Evolutionary conservation across 2,329 filamentous ascomycete genomes (phyloP), one percentile per base, ranked within the genome.

Genomic region (Venturia oleaginea): DNA sequence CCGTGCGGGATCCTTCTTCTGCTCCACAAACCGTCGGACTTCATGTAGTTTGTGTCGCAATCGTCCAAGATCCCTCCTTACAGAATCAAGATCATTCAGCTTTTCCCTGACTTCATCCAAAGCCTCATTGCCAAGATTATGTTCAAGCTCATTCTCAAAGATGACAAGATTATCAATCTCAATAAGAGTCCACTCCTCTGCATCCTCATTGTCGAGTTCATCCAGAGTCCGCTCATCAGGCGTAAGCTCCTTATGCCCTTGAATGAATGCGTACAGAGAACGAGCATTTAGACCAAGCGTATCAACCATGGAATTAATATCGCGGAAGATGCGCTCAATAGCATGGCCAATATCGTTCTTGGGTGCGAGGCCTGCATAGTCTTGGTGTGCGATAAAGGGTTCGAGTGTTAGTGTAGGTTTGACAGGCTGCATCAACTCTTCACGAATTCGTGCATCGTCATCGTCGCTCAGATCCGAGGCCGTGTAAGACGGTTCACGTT

Each of bases 261-360:
- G 81, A 54, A 92, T 75, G 70, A 83, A 87, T 0, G 81, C 78
- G 24, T 80, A 75, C 51, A 88, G 70, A 8, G 82, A 86, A 19
- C 93, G 84, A 6, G 90, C 86, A 72, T 97, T 97, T 61, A 97
- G 83, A 11, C 93, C 93, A 48, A 97, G 79, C 0, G 90, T 93
- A 70, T 97, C 91, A 54, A 99, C 87, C 94, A 97, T 99, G 15
- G 90, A 90, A 74, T 94, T 93, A 72, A 93, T 90, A 70, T 93
- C 90, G 55, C 88, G 84, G 73, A 90, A 94, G 62, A 82, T 71
- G 62, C 76, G 76, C 69, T 83, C 79, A 64, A 83, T 79, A 68
- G 81, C 75, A 32, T 76, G 79, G 34, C 77, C 73, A 55, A 74
- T 70, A 10, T 55, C 64, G 40, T 54, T 51, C 32, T 43, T 54